A percentile compares a stretch with the other conserved stretches of the same genome.
Evolutionary conservation across 768 basidiomycete species (phyloP).

Genomic region (Serendipita indica): DNA sequence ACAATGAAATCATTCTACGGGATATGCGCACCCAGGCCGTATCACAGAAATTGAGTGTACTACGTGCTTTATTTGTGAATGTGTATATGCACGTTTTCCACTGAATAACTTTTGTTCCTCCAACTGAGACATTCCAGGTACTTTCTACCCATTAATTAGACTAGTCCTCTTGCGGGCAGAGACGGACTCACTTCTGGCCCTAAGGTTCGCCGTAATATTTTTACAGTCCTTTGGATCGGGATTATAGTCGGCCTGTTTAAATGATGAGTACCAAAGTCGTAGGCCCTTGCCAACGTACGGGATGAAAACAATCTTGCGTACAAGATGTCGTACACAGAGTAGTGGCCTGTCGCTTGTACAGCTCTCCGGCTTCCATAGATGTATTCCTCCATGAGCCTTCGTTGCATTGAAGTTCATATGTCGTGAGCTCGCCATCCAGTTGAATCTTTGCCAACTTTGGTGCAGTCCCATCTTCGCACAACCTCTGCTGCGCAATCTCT

Average conservation of each 20-base stretch:
- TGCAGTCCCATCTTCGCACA: background rate
- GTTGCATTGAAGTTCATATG: background rate
- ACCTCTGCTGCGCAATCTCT: background rate
- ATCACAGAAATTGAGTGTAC: background rate
- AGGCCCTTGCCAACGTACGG: background rate
- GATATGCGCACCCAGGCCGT: background rate
- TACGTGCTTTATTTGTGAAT: background rate
- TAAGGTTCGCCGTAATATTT: background rate
- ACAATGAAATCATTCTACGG: background rate
- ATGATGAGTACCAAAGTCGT: background rate
- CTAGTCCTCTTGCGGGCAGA: no score
- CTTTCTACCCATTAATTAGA: background rate
- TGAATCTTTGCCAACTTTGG: background rate
- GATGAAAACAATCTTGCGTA: background rate
- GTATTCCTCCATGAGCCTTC: background rate
- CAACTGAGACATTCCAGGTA: background rate
- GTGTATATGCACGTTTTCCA: background rate
- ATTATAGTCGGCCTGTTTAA: background rate
- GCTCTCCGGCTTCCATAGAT: background rate
- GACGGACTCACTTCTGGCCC: no score
- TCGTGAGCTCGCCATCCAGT: background rate
- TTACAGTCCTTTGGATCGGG: conserved; percentile 3
- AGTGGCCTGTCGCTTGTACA: background rate
- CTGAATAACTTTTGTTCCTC: background rate
- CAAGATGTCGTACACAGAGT: background rate